Evolutionary conservation across 2,329 filamentous ascomycete species (phyloP).

Genomic region (Corynespora cassiicola): DNA sequence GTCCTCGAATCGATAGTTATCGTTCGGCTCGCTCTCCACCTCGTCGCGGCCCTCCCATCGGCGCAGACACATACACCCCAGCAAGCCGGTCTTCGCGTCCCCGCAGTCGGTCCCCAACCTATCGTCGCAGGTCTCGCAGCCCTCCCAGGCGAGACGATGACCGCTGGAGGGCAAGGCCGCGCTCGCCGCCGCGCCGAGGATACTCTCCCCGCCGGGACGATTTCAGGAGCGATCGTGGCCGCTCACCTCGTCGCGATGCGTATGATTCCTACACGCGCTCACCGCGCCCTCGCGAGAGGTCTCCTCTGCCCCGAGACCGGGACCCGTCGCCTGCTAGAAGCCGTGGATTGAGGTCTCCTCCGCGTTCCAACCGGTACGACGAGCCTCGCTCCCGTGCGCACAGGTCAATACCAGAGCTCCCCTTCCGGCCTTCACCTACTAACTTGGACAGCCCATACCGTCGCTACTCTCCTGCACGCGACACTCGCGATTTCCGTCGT

Average conservation of each 20-base stretch:
- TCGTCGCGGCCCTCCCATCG: constrained; percentile 40
- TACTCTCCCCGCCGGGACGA: constrained; percentile 48
- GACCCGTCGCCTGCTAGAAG: constrained; percentile 56
- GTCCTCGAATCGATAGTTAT: constrained; percentile 44
- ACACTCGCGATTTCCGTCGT: constrained; percentile 57
- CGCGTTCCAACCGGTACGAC: constrained; percentile 51
- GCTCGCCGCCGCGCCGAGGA: constrained; percentile 56
- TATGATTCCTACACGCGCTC: constrained; percentile 49
- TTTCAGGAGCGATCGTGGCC: constrained; percentile 43
- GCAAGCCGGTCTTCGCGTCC: constrained; percentile 42
- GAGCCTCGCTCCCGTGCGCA: constrained; percentile 49
- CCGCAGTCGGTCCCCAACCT: constrained; percentile 47
- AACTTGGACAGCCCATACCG: constrained; percentile 40
- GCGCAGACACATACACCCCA: constrained; percentile 51
- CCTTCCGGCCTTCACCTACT: constrained; percentile 10
- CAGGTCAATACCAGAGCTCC: constrained; percentile 25
- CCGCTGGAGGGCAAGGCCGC: constrained; percentile 52
- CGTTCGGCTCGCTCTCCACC: constrained; percentile 43
- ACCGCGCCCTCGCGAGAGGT: constrained; percentile 51
- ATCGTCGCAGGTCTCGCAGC: constrained; percentile 48
- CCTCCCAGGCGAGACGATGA: constrained; percentile 47
- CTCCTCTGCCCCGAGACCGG: constrained; percentile 51
- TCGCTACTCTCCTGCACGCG: constrained; percentile 51
- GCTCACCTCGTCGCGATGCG: constrained; percentile 50
- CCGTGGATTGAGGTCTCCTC: constrained; percentile 52